Conservation (phyloP, 1,139 yeast genomes). For the Yamadazyma membranifaciens region DNA sequence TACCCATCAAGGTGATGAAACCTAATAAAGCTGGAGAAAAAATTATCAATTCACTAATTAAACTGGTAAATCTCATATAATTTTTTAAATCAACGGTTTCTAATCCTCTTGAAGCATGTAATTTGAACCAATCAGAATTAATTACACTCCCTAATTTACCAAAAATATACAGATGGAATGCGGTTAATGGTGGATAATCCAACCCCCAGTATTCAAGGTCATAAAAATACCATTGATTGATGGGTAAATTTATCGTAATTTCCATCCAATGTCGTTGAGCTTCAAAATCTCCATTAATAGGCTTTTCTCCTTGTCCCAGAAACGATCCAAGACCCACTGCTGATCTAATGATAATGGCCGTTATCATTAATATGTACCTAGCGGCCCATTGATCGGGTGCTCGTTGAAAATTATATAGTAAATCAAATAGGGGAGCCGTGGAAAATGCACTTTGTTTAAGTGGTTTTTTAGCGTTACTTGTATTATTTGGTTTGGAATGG, state of each 20-base stretch:
- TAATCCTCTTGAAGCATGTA: conserved; percentile 69
- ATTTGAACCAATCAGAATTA: conserved; percentile 71
- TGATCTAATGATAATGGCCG: conserved; percentile 73
- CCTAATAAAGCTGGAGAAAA: conserved; percentile 81
- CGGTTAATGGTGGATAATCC: conserved; percentile 97
- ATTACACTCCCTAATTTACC: conserved; percentile 71
- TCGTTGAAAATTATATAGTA: conserved; percentile 39
- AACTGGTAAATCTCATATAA: conserved; percentile 79
- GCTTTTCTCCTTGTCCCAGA: conserved; percentile 68
- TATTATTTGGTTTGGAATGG: neutral
- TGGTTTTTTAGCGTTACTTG: neutral
- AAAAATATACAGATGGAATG: conserved; percentile 80
- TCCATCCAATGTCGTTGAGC: conserved; percentile 99
- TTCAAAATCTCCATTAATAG: conserved; percentile 93
- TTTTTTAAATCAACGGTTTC: conserved; percentile 69
- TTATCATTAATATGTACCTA: conserved; percentile 69
- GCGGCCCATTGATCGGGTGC: conserved; percentile 93
- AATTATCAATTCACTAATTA: conserved; percentile 69
- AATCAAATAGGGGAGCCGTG: conserved; percentile 38
- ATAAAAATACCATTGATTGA: conserved; percentile 80
- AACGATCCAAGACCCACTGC: conserved; percentile 90
- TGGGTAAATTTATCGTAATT: conserved; percentile 73
- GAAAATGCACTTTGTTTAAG: conserved; percentile 19
- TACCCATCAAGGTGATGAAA: conserved; percentile 67
- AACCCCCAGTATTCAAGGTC: conserved; percentile 94